Evolutionary conservation across 2,329 filamentous ascomycete species (phyloP), one percentile per base, ranked within the genome.

Genomic region (Cadophora gregata): DNA sequence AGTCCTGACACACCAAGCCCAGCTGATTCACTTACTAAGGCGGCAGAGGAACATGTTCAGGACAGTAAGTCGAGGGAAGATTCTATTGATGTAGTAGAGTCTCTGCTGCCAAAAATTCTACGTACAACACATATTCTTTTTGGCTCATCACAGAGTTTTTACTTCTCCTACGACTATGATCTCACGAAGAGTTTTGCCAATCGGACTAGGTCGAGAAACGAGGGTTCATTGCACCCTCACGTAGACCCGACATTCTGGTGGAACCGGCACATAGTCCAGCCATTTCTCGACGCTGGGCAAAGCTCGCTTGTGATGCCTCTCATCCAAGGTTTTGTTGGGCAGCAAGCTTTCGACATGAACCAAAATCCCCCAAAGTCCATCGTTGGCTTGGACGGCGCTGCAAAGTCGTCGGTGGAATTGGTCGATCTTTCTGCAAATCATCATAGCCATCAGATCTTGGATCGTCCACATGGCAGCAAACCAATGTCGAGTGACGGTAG

Each of bases 281-380:
- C 91, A 0, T 93, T 99, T 68, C 86, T 93, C 58, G 85, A 91
- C 21, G 84, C 86, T n/a, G 89, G 91, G 0, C 87, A 92, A 25
- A 87, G 93, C 72, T 81, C 83, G 0, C 85, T 97, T 63, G 84
- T 91, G 0, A 80, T 98, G 25, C 96, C 96, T 1, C 73, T 99
- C 3, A 91, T 99, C 79, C 96, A 98, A 79, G 96, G 96, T 0
- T 99, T 98, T 73, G 88, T 99, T 24, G 95, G 95, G 1, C 96
- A 98, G 78, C 84, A 88, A 69, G 83, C 88, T 2, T 98, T 99
- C 76, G 85, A 89, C 9, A 87, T 94, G 27, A 90, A 93, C 72
- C 83, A 80, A 70, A 75, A 87, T 27, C 87, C 87, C 21, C 72
- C 71, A 36, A 69, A 71, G 29, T 64, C 68, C n/a, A n/a, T 67